Evolutionary conservation across 768 basidiomycete species (phyloP).

Genomic region (Termitomyces sp.): DNA sequence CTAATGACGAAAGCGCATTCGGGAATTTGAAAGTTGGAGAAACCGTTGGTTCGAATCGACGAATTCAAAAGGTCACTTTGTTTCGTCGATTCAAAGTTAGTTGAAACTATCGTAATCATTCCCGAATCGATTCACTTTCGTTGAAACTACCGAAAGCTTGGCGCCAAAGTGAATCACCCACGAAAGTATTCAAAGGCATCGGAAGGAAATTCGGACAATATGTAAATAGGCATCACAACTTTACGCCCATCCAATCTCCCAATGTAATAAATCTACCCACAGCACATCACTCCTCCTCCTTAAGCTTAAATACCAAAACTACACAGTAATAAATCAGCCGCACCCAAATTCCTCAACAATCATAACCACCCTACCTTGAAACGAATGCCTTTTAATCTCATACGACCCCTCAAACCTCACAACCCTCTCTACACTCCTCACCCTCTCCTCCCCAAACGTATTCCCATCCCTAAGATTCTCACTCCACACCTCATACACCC

Average conservation of each 20-base stretch:
- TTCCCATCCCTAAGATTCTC: slow-evolving; percentile 40
- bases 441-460: slow-evolving; percentile 40
- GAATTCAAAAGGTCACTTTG: too few species aligned
- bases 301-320: background rate
- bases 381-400: slow-evolving; percentile 44
- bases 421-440: slow-evolving; percentile 28
- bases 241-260: background rate
- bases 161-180: too few species aligned
- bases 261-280: background rate
- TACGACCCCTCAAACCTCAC: slow-evolving; percentile 33
- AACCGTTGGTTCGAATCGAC: too few species aligned
- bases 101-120: too few species aligned
- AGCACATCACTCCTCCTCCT: background rate
- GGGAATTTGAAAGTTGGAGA: too few species aligned
- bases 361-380: slow-evolving; percentile 32
- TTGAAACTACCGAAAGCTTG: too few species aligned
- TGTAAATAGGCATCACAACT: background rate
- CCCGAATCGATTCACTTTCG: too few species aligned
- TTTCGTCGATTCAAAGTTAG: too few species aligned
- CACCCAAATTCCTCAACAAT: background rate
- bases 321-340: background rate
- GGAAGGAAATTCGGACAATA: too few species aligned
- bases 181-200: too few species aligned
- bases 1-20: too few species aligned
- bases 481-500: slow-evolving; percentile 52